Evolutionary conservation across 371 early-diverging fungal genomes (phyloP).

Genomic region (Mortierella sp.): DNA sequence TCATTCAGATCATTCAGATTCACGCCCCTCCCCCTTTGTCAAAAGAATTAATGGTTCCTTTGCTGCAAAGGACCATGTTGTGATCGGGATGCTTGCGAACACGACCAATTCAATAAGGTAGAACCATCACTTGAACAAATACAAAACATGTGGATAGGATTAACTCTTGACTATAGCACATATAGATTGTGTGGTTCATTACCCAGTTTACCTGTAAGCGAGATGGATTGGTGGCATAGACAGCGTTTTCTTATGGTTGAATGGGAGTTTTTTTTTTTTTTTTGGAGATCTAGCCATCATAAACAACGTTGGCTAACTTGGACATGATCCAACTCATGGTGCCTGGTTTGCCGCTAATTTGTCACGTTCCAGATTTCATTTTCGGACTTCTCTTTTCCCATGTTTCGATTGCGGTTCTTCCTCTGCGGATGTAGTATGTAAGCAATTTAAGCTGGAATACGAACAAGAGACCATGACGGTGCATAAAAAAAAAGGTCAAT

Average conservation of each 20-base stretch:
- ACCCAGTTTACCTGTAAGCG: too few species aligned
- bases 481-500: too few species aligned
- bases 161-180: not conserved
- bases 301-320: too few species aligned
- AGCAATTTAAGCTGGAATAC: too few species aligned
- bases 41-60: not conserved
- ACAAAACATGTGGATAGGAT: not conserved
- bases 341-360: conserved; percentile 6
- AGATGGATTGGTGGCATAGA: too few species aligned
- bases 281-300: not conserved
- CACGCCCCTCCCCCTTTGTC: not conserved
- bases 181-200: not conserved
- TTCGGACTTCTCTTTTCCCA: not conserved
- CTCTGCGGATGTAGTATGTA: too few species aligned
- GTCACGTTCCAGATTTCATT: conserved; percentile 3
- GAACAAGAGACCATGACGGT: too few species aligned
- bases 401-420: not conserved
- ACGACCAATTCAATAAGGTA: conserved; percentile 4
- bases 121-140: not conserved
- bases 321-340: not conserved
- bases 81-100: conserved; percentile 13
- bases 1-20: not conserved
- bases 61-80: not conserved
- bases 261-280: not conserved
- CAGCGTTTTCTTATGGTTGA: too few species aligned